Base-by-base conservation (phyloP, 768 basidiomycete genomes). In the Mycena metata region DNA sequence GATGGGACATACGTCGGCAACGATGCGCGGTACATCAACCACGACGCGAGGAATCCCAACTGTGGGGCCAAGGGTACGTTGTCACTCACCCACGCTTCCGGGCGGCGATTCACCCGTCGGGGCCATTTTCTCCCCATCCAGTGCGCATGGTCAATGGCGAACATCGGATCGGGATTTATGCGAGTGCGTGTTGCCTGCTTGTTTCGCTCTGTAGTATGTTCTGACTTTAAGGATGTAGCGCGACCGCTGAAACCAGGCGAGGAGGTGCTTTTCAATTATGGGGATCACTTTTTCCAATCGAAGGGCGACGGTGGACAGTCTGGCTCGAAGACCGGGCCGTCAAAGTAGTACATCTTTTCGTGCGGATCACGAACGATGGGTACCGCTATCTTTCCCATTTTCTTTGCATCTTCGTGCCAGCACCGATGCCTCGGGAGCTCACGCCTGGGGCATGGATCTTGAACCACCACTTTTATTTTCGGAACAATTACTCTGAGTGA, bases 21-120 rank as follows among this genome's bases (percentile, higher is more conserved):
- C 64, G 81, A 83, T 45, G 82, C 90, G n/a, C 83, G 91, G 16
- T 93, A 88, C 71, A 87, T 93, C 60, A 91, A 94, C 72, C 92
- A 94, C 64, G 79, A 80, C 23, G 71, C 56, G 39, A 65, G 66
- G 56, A 69, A 50, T 19, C 75, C 79, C 4, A 92, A 90, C 71
- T 86, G 85, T 66, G 56, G 67, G 1, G 88, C 88, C 0, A 72
- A 64, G 62, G 82, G 89, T 89, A 70, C 30, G 81, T 74, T 15
- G n/a, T n/a, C n/a, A 26, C 39, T 39, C 39, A 72, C 11, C 57
- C 45, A 55, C 26, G 10, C 13, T 51, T 58, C 35, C 62, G 33
- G 36, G 11, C 6, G 19, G 23, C 58, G 39, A 21, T n/a, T 60
- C 21, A 3, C 9, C 17, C 16, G 16, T 33, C 4, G 3, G 39